Evolutionary conservation across 805 yeast genomes (phyloP).

Genomic region (Pichia phayaonensis): DNA sequence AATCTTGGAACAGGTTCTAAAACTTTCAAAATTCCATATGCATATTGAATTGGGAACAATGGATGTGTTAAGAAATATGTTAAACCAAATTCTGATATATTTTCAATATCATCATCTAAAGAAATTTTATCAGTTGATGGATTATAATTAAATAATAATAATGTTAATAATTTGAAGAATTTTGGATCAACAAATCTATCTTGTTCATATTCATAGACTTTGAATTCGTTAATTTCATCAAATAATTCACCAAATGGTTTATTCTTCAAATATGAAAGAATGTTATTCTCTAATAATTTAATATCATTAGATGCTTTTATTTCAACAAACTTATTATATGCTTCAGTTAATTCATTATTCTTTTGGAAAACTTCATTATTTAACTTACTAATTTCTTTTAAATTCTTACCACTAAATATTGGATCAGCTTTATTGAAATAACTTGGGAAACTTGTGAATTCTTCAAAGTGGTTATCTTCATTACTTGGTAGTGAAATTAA

Average conservation of each 20-base stretch:
- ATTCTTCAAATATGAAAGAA: conserved; percentile 25
- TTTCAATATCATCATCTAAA: conserved; percentile 19
- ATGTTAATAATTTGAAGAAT: conserved; percentile 40
- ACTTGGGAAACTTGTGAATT: conserved; percentile 9
- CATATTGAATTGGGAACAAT: conserved; percentile 57
- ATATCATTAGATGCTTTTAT: conserved; percentile 20
- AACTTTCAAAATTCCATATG: conserved; percentile 46
- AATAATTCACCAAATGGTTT: conserved; percentile 1
- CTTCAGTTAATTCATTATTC: conserved; percentile 21
- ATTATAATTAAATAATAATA: conserved; percentile 31
- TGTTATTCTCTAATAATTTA: conserved; percentile 23
- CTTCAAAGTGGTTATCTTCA: conserved; percentile 10
- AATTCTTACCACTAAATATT: conserved; percentile 15
- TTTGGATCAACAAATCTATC: conserved; percentile 59
- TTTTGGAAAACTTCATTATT: conserved; percentile 15
- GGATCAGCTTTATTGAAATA: conserved; percentile 21
- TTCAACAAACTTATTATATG: conserved; percentile 22
- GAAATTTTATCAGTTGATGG: conserved; percentile 11
- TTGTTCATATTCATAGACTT: conserved; percentile 51
- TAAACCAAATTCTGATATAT: conserved; percentile 50
- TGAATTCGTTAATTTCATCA: conserved; percentile 19
- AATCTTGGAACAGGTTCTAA: conserved; percentile 50
- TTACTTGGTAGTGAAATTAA: conserved; percentile 43
- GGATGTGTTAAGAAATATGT: conserved; percentile 84
- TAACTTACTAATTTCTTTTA: conserved; percentile 19